Evolutionary conservation across 306 rosid genomes (phyloP).

Genomic region (Oemleria cerasiformis): DNA sequence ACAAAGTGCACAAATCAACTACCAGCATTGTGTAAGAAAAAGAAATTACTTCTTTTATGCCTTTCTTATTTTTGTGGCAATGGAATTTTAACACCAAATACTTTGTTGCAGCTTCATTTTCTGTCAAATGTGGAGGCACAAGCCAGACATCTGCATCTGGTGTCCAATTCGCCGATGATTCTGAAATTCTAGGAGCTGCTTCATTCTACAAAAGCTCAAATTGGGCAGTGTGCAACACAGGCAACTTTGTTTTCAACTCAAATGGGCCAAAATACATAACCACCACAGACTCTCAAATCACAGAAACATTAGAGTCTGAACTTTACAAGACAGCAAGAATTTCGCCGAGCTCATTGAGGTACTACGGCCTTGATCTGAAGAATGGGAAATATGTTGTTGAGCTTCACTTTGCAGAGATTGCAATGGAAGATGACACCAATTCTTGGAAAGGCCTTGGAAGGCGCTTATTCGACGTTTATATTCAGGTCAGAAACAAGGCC

Average conservation of each 20-base stretch:
- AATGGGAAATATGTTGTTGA: constrained; percentile 29
- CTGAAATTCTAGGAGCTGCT: constrained; percentile 33
- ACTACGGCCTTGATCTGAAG: constrained; percentile 30
- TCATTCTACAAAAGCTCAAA: constrained; percentile 22
- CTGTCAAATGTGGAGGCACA: constrained; percentile 35
- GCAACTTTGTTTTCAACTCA: constrained; percentile 30
- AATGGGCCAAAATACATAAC: constrained; percentile 28
- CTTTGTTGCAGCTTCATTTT: constrained; percentile 31
- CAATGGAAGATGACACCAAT: constrained; percentile 25
- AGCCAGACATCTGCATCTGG: constrained; percentile 25
- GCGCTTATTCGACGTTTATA: constrained; percentile 38
- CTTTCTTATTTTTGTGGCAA: background rate
- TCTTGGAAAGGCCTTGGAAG: constrained; percentile 43
- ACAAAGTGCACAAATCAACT: constrained; percentile 20
- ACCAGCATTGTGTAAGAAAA: constrained; percentile 25
- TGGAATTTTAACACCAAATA: background rate
- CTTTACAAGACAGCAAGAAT: constrained; percentile 35
- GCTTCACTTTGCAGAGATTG: constrained; percentile 43
- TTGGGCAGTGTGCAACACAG: constrained; percentile 35
- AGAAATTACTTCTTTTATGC: background rate
- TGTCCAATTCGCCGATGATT: constrained; percentile 24
- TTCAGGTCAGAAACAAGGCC: constrained; percentile 26
- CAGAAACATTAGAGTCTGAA: constrained; percentile 29
- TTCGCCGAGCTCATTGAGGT: constrained; percentile 39
- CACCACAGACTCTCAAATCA: constrained; percentile 30